phyloP scores from a whole-genome alignment of 768 basidiomycete genomes.

The Hericium alpestre region DNA sequence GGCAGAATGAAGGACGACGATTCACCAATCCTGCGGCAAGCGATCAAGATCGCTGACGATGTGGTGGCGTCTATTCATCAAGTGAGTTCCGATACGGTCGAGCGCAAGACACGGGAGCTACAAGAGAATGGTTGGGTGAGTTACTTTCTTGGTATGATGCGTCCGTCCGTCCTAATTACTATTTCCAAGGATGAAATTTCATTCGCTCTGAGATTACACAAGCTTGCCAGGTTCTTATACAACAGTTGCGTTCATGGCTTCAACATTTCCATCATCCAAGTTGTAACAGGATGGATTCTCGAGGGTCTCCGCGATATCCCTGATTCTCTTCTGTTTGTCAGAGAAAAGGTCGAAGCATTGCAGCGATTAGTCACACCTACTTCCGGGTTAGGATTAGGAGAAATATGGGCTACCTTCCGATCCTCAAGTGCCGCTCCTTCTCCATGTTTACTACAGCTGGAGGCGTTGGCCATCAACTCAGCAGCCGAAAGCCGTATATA shows the following conservation, averaged over 20 bases:
- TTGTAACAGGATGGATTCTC: constrained; percentile 43
- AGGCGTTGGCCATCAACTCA: background rate
- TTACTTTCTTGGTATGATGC: background rate
- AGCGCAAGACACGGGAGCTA: background rate
- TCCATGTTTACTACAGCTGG: background rate
- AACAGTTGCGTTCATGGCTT: background rate
- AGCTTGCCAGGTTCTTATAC: constrained; percentile 3
- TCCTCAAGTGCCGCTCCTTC: constrained; percentile 2
- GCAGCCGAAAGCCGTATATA: background rate
- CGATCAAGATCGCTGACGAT: background rate
- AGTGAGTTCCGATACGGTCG: background rate
- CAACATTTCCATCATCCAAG: constrained; percentile 50
- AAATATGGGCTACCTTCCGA: constrained; percentile 55
- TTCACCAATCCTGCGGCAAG: background rate
- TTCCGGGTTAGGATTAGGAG: constrained; percentile 60
- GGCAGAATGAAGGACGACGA: background rate
- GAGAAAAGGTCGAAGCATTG: constrained; percentile 30
- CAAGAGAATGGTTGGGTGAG: background rate
- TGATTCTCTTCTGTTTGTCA: constrained; percentile 22
- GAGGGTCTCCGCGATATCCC: constrained; percentile 21
- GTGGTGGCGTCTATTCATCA: background rate
- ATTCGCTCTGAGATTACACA: constrained; percentile 8
- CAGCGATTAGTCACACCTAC: constrained; percentile 43
- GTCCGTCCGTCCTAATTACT: background rate
- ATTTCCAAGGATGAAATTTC: constrained; percentile 5